Evolutionary conservation across 306 rosid genomes (phyloP).

Genomic region (Medicago arabica): DNA sequence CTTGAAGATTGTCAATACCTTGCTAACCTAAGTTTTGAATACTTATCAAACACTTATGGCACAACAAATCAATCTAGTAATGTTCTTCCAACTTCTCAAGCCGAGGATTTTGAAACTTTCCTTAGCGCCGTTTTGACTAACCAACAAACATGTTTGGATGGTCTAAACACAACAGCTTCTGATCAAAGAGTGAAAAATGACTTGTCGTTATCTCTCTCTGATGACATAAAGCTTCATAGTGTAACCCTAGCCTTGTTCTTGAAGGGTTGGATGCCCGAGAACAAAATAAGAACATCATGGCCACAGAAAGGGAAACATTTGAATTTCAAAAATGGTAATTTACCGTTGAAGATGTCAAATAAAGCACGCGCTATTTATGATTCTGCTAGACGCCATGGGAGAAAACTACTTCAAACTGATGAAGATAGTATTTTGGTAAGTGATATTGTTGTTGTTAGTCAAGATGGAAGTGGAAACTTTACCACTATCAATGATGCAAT

Average conservation of each 20-base stretch:
- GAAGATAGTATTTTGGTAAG: background rate
- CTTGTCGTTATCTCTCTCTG: background rate
- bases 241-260: background rate
- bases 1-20: background rate
- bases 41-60: background rate
- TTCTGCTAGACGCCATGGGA: background rate
- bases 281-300: background rate
- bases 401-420: background rate
- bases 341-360: background rate
- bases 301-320: background rate
- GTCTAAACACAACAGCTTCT: background rate
- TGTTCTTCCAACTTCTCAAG: background rate
- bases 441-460: background rate
- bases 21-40: background rate
- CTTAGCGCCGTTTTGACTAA: background rate
- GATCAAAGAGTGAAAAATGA: background rate
- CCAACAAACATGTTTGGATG: background rate
- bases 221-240: background rate
- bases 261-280: background rate
- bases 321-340: background rate
- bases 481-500: background rate
- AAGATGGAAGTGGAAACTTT: background rate
- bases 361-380: slow-evolving; percentile 7
- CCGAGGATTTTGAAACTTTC: background rate
- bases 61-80: background rate